phyloP scores from a whole-genome alignment of 2,329 filamentous ascomycete genomes.

The Xylaria multiplex region DNA sequence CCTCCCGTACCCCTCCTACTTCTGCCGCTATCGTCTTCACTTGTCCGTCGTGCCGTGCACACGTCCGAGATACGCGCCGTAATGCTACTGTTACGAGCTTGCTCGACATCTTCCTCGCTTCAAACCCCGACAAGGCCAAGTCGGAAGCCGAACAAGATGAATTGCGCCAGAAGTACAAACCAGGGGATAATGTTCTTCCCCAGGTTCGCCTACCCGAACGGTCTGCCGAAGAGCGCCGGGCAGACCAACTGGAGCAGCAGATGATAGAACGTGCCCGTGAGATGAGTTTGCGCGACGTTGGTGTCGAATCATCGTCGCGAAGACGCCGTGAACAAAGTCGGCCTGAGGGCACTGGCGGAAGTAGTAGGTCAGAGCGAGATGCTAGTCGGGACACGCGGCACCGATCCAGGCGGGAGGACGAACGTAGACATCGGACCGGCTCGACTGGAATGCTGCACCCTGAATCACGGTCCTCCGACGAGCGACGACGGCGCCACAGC shows the following conservation, averaged over 20 bases:
- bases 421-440: slow-evolving; percentile 47
- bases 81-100: slow-evolving; percentile 92
- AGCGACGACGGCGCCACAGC: slow-evolving; percentile 54
- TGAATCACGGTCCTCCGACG: slow-evolving; percentile 50
- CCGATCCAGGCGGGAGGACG: slow-evolving; percentile 46
- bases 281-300: slow-evolving; percentile 76
- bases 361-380: slow-evolving; percentile 50
- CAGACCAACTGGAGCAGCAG: slow-evolving; percentile 73
- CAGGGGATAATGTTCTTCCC: slow-evolving; percentile 83
- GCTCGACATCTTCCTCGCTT: slow-evolving; percentile 85
- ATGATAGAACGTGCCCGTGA: slow-evolving; percentile 77
- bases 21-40: slow-evolving; percentile 71
- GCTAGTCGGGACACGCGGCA: slow-evolving; percentile 45
- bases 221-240: slow-evolving; percentile 62
- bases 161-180: slow-evolving; percentile 78
- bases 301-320: slow-evolving; percentile 55
- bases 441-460: slow-evolving; percentile 53
- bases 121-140: slow-evolving; percentile 80
- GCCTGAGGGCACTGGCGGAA: slow-evolving; percentile 44
- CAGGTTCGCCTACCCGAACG: slow-evolving; percentile 62
- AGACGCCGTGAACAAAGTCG: slow-evolving; percentile 47
- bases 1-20: slow-evolving; percentile 59
- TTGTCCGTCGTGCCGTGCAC: slow-evolving; percentile 90
- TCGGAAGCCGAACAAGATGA: slow-evolving; percentile 78
- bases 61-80: slow-evolving; percentile 85